Percentiles rank a stretch among this genome's conserved stretches.
Conservation (phyloP, 2,329 filamentous ascomycete genomes). For the Clonostachys sp. region DNA sequence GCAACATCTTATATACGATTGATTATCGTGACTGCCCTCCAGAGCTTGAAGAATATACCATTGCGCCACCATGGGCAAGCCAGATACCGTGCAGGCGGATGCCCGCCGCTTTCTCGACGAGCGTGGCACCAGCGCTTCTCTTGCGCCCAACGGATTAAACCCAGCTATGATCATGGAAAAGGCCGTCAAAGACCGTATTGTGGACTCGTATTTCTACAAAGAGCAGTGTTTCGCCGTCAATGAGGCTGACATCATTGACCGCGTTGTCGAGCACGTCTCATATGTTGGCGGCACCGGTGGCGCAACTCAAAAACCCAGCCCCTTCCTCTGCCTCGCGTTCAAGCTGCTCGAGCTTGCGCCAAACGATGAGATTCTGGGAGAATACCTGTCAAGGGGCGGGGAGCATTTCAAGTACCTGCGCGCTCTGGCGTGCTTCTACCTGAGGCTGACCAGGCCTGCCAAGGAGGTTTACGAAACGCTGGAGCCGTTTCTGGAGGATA, state of each 20-base stretch:
- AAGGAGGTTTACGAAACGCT: conserved; percentile 75
- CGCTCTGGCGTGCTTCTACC: conserved; percentile 86
- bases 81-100: conserved; percentile 67
- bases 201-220: conserved; percentile 96
- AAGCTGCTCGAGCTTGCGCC: conserved; percentile 90
- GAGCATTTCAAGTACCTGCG: conserved; percentile 82
- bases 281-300: conserved; percentile 89
- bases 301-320: conserved; percentile 77
- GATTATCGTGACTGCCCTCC: no score
- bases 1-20: no score
- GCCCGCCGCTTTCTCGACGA: conserved; percentile 83
- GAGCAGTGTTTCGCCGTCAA: conserved; percentile 98
- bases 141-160: conserved; percentile 84
- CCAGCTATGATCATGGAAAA: conserved; percentile 96
- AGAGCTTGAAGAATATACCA: no score
- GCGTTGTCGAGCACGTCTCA: conserved; percentile 75
- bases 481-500: conserved; percentile 79
- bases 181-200: conserved; percentile 89
- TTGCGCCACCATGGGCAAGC: conserved; percentile 21
- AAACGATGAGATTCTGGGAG: conserved; percentile 69
- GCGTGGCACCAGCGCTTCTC: conserved; percentile 70
- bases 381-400: conserved; percentile 74
- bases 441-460: conserved; percentile 79
- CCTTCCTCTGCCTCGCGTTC: conserved; percentile 91
- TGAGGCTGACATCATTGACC: conserved; percentile 76